Evolutionary conservation across 129 eudicot genomes (phyloP), one percentile per base, ranked within the genome.

Genomic region (Ambrosia trifida): DNA sequence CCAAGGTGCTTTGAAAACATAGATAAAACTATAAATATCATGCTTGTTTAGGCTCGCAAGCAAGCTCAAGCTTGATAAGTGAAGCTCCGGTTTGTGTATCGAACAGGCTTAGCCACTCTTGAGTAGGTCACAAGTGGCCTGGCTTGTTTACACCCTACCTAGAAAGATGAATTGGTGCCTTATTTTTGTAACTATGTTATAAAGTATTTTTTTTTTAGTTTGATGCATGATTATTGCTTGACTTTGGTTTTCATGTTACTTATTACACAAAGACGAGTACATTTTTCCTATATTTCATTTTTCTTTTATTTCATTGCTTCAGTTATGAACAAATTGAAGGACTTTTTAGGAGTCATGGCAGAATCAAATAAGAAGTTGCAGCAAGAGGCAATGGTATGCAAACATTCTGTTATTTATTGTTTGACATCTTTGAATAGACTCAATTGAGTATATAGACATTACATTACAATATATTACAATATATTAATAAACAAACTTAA

Each of bases 281-380:
- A 8, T 38, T 38, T 38, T 38, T 38, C 8, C 8, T 38, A 4
- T 38, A 38, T 5, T 2, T 38, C 6, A 24, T 24, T 24, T 24
- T 24, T 24, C 0, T 24, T 24, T 38, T 0, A 38, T 54, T 8
- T 68, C 43, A 40, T 58, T 63, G 58, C 71, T 79, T 58, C 84
- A 85, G 91, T 92, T 76, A 56, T 89, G 49, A 87, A 88, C 11
- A 86, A 80, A 69, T 69, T 86, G 65, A 81, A 80, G 78, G 91
- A 89, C 71, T 89, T 92, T 75, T 64, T 92, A 70, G 95, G 96
- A 72, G 83, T 81, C 24, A 76, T 92, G 60, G 88, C 96, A 16
- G 96, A 92, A 76, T 85, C 96, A 43, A 92, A 89, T 73, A 87
- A 79, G 64, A 92, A 66, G 51, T 72, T 92, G 76, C 79, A 80